phyloP scores from a whole-genome alignment of 31 red algal species.

The Asparagopsis taxiformis region DNA sequence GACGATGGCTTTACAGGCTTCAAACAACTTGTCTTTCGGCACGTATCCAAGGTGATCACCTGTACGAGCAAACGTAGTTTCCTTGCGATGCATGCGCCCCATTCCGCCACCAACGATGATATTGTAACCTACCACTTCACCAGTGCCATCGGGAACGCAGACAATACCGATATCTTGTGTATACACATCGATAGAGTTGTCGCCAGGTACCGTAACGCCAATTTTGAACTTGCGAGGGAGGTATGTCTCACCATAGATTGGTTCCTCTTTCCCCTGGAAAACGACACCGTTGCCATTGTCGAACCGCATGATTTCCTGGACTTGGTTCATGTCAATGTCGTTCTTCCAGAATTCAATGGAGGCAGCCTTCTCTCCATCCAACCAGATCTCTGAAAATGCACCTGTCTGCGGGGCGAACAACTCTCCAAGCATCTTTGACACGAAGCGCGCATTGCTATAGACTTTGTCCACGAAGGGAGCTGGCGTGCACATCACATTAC shows the following conservation, averaged over 20 bases:
- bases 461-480: conserved; percentile 64
- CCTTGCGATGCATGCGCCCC: conserved; percentile 94
- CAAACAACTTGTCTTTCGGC: conserved; percentile 71
- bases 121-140: conserved; percentile 83
- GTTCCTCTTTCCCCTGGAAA: conserved; percentile 72
- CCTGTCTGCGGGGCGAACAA: conserved; percentile 95
- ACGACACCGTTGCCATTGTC: conserved; percentile 92
- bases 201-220: conserved; percentile 97
- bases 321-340: conserved; percentile 87
- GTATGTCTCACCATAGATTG: conserved; percentile 95
- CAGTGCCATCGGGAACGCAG: conserved; percentile 61
- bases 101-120: conserved; percentile 96
- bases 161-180: conserved; percentile 98
- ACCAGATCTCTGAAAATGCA: conserved; percentile 96
- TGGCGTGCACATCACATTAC: conserved; percentile 89
- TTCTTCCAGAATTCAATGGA: conserved; percentile 95
- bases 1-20: conserved; percentile 89
- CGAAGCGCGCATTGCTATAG: conserved; percentile 74
- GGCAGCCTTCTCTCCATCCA: conserved; percentile 98
- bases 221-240: conserved; percentile 99
- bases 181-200: conserved; percentile 97
- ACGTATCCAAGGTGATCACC: conserved; percentile 97
- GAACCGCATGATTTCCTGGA: conserved; percentile 66
- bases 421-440: conserved; percentile 79
- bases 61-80: conserved; percentile 88